Evolutionary conservation across 2,329 filamentous ascomycete genomes (phyloP), one percentile per base, ranked within the genome.

Genomic region (Triangularia setosa): DNA sequence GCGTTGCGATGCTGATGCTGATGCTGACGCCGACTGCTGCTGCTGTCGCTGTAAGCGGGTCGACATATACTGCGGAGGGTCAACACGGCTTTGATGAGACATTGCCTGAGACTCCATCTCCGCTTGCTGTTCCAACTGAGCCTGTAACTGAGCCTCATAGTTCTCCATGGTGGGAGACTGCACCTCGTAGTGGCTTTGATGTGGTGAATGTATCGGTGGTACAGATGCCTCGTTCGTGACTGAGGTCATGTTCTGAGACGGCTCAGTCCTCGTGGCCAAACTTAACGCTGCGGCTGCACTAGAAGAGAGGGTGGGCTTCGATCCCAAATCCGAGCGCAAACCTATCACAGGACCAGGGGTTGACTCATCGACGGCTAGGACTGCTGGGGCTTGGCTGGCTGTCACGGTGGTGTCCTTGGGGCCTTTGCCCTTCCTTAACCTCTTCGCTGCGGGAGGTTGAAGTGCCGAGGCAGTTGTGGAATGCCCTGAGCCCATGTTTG

Each of bases 341-440:
- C 21, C 48, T 21, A 23, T 14, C 9, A 24, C 9, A 18, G 18
- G 6, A 6, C 4, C n/a, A 55, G 52, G 1, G 6, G 52, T n/a
- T 53, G 61, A 18, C 14, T 23, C 6, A 14, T 24, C 33, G 35
- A 16, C 18, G 14, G 11, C 25, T 52, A 16, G 11, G 52, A 55
- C 21, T 27, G 52, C 24, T 12, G 55, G 6, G 27, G 27, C 40
- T 11, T 59, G 40, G 30, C 48, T 30, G 16, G 59, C n/a, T 23
- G n/a, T 21, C 40, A 7, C 18, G 11, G 40, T 21, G 40, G 65
- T 57, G 30, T 65, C 14, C 59, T 66, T 70, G 16, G 73, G 53
- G 14, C 75, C 74, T 56, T 74, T 77, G 18, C 71, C 71, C 62
- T 78, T 80, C 12, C 77, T 72, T 61, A 77, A 76, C 28, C 76